Conservation (phyloP, 2,329 filamentous ascomycete genomes). For the Lachnellula cervina region DNA sequence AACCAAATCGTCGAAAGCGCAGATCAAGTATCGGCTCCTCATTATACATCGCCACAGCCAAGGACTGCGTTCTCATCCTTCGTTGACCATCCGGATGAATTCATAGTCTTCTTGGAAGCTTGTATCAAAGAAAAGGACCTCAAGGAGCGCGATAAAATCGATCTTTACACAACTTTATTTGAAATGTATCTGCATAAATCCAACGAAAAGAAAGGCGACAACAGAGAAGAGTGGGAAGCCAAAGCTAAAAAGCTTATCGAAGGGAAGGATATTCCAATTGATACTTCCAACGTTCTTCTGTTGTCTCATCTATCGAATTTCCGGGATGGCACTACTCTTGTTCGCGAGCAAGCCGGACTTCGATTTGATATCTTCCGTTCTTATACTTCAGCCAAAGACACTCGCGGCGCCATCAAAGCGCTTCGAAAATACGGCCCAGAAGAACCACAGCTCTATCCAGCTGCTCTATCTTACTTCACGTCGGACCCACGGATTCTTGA, state of each 20-base stretch:
- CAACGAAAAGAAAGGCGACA: conserved; percentile 63
- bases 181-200: conserved; percentile 97
- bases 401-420: conserved; percentile 81
- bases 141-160: conserved; percentile 70
- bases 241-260: conserved; percentile 90
- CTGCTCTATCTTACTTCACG: conserved; percentile 88
- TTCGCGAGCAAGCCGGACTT: conserved; percentile 88
- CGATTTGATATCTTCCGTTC: conserved; percentile 95
- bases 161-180: conserved; percentile 91
- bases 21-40: conserved; percentile 35
- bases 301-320: conserved; percentile 91
- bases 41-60: conserved; percentile 77
- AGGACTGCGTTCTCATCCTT: conserved; percentile 93
- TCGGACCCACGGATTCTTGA: conserved; percentile 75
- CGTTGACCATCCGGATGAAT: conserved; percentile 87
- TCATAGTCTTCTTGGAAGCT: conserved; percentile 87
- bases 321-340: conserved; percentile 81
- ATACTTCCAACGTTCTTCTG: conserved; percentile 89
- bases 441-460: conserved; percentile 87
- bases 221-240: conserved; percentile 77
- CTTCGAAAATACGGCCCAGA: conserved; percentile 86
- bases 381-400: conserved; percentile 89
- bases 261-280: conserved; percentile 74
- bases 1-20: conserved; percentile 46
- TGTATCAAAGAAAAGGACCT: conserved; percentile 69